phyloP scores from a whole-genome alignment of 1,139 yeast species.

The Saccharomyces uvarum region DNA sequence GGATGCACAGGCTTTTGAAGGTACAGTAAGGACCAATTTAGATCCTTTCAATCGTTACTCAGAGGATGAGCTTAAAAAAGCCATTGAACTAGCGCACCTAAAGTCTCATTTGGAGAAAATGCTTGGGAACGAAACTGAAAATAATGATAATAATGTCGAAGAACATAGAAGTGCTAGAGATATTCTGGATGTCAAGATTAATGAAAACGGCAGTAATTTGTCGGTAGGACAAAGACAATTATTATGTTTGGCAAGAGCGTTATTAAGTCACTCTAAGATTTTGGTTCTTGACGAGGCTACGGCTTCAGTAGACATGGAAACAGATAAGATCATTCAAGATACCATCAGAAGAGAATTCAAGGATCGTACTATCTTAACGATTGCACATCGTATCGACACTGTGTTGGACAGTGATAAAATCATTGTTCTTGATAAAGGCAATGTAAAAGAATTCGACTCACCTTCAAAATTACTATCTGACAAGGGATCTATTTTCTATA shows the following conservation, averaged over 20 bases:
- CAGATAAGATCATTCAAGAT: slow-evolving; percentile 66
- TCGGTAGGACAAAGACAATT: slow-evolving; percentile 76
- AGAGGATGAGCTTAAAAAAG: slow-evolving; percentile 50
- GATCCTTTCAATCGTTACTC: slow-evolving; percentile 49
- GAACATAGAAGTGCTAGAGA: slow-evolving; percentile 17
- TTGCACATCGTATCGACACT: slow-evolving; percentile 79
- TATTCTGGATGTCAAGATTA: slow-evolving; percentile 38
- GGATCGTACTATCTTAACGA: slow-evolving; percentile 64
- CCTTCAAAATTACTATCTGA: slow-evolving; percentile 45
- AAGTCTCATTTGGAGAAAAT: slow-evolving; percentile 39
- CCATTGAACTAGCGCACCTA: slow-evolving; percentile 46
- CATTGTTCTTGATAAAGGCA: slow-evolving; percentile 60
- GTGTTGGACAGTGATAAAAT: slow-evolving; percentile 73
- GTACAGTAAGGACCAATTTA: slow-evolving; percentile 51
- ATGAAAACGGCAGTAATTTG: slow-evolving; percentile 66
- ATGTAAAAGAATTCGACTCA: slow-evolving; percentile 59
- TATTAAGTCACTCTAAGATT: slow-evolving; percentile 53
- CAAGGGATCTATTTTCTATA: slow-evolving; percentile 42
- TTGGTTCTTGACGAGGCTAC: slow-evolving; percentile 78
- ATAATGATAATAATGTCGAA: slow-evolving; percentile 18
- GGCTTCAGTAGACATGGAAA: slow-evolving; percentile 75
- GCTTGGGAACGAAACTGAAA: slow-evolving; percentile 28
- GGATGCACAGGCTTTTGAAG: slow-evolving; percentile 61
- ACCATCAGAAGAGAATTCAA: slow-evolving; percentile 59
- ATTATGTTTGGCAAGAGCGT: slow-evolving; percentile 67